These are phyloP conservation scores for Styphnolobium japonicum DNA, from an alignment of 306 rosid genomes.

Conservation along the genomic window DNA sequence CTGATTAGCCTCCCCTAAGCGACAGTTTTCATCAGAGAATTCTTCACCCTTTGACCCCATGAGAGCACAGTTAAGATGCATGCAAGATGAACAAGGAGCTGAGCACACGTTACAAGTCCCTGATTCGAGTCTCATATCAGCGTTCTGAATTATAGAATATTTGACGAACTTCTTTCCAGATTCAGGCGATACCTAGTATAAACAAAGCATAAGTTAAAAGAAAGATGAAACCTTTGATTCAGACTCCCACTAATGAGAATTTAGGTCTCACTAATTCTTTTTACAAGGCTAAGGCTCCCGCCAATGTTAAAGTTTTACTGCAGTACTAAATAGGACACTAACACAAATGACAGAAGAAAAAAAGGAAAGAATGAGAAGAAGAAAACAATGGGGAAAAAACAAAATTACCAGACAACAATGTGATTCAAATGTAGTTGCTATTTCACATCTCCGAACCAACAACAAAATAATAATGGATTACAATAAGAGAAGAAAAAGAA, in stretches of 20 bases:
- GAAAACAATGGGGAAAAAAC: not conserved
- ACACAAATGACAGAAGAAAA: not conserved
- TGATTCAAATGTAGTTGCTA: not conserved
- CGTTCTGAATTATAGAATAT: slow-evolving; percentile 46
- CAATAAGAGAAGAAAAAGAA: not conserved
- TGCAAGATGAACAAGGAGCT: slow-evolving; percentile 83
- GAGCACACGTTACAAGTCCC: slow-evolving; percentile 81
- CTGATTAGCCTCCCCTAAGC: slow-evolving; percentile 47
- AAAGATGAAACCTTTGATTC: slow-evolving; percentile 7
- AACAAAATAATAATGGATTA: not conserved
- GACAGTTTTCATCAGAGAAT: slow-evolving; percentile 69
- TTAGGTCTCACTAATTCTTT: not conserved
- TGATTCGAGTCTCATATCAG: slow-evolving; percentile 69
- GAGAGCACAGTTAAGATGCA: slow-evolving; percentile 56
- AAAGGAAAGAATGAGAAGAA: not conserved
- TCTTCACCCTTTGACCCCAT: slow-evolving; percentile 72
- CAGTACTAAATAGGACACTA: not conserved
- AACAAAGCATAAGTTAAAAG: slow-evolving; percentile 22
- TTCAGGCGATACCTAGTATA: slow-evolving; percentile 46
- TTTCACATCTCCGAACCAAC: not conserved
- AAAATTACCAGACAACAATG: not conserved
- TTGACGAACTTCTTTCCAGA: slow-evolving; percentile 40
- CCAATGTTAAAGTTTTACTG: not conserved
- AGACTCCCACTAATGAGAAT: not conserved
- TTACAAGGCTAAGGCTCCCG: not conserved